Evolutionary conservation across 371 early-diverging fungal species (phyloP), one percentile per base, ranked within the genome.

Genomic region (Saksenaea oblongispora): DNA sequence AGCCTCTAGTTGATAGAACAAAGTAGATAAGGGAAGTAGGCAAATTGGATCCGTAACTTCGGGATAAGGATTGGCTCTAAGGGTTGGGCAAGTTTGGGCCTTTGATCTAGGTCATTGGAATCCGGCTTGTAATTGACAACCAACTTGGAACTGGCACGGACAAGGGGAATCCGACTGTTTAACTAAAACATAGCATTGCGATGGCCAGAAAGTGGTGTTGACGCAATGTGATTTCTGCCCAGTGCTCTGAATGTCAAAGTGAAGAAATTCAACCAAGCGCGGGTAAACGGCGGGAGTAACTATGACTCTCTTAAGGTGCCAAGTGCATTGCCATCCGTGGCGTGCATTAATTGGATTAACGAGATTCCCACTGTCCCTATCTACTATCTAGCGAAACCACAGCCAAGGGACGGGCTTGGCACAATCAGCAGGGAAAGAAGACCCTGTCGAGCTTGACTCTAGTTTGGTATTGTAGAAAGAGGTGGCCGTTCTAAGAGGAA

Each of bases 141-240:
- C 83, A 75, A 71, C 80, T 84, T 82, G 82, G 84, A 83, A 84
- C 83, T 86, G 84, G 80, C 75, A 82, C 84, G 82, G 81, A 84
- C 84, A 76, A 80, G 81, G 85, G 86, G 82, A 86, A 86, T 86
- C 86, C 84, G 85, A 85, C 84, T 83, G 89, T 86, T 84, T 86
- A 86, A 83, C 86, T 81, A 87, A 87, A 85, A 89, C 86, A 87
- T 85, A 85, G 86, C 85, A 83, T 87, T 86, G 83, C 78, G 84
- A 82, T 81, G 76, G 77, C 84, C 78, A 72, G 72, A 76, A 75
- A 75, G 70, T 77, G 83, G 81, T 81, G 76, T 83, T 81, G 84
- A 84, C 83, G 77, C 86, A 85, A 85, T 83, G 84, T 86, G 84
- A 86, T 85, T 87, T 85, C 83, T 85, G 84, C 86, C 83, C 86